Evolutionary conservation across 2,329 filamentous ascomycete species (phyloP).

Genomic region (Myriosclerotinia duriaeana): DNA sequence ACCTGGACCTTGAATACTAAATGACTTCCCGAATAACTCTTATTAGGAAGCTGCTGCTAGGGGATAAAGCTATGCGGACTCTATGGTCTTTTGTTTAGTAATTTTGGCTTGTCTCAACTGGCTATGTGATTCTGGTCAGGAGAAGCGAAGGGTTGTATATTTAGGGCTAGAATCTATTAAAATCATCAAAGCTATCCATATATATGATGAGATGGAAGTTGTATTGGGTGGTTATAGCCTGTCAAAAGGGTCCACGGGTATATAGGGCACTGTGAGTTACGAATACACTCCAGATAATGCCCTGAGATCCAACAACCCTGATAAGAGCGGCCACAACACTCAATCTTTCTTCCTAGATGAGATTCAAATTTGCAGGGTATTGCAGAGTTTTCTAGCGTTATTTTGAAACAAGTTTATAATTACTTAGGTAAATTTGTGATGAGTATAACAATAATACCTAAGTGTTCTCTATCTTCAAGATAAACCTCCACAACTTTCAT

Average conservation of each 20-base stretch:
- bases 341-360: not conserved
- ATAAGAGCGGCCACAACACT: not conserved
- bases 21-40: not conserved
- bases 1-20: not conserved
- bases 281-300: not conserved
- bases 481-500: no score
- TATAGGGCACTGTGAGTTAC: no score
- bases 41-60: no score
- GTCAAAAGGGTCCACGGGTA: no score
- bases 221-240: rapidly evolving
- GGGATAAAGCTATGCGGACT: not conserved
- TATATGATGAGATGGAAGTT: no score
- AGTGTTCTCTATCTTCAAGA: not conserved
- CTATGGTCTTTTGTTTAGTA: no score
- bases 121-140: not conserved
- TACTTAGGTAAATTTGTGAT: no score
- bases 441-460: not conserved
- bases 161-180: no score
- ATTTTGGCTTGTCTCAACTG: not conserved
- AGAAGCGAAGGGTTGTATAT: no score
- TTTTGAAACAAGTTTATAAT: not conserved
- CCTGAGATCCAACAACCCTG: not conserved
- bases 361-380: not conserved
- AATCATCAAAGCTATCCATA: no score
- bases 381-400: not conserved